Conservation (phyloP, 495 filamentous ascomycete species). For the Xylaria longipes region DNA sequence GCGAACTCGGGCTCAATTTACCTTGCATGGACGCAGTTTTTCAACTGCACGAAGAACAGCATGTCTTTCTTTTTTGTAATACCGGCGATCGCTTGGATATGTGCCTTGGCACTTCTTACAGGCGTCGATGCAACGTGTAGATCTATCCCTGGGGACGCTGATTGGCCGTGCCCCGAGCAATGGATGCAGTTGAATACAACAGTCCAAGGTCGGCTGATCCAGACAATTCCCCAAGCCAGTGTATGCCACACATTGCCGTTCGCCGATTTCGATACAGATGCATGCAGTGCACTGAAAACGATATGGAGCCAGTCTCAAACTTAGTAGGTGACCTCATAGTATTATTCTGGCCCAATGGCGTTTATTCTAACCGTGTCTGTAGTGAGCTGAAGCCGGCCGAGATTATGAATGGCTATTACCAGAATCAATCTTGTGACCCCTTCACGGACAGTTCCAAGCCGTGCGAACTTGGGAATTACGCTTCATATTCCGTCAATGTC, state of each 20-base stretch:
- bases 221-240: constrained; percentile 43
- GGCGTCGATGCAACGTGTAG: constrained; percentile 14
- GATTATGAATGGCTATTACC: constrained; percentile 53
- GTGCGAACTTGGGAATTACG: constrained; percentile 62
- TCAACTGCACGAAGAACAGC: neutral
- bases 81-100: neutral
- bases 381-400: constrained; percentile 26
- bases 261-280: neutral
- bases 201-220: constrained; percentile 34
- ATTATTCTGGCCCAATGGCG: neutral
- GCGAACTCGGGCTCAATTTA: too few species aligned
- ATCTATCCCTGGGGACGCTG: constrained; percentile 32
- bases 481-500: constrained; percentile 59
- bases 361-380: neutral
- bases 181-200: constrained; percentile 37
- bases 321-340: neutral
- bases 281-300: neutral
- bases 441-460: constrained; percentile 48
- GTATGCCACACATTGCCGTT: constrained; percentile 42
- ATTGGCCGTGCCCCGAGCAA: constrained; percentile 28
- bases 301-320: neutral
- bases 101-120: neutral
- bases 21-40: too few species aligned
- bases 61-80: neutral
- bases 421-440: constrained; percentile 63